Conservation (phyloP, 2,329 filamentous ascomycete genomes). For the Coniochaeta sp. region DNA sequence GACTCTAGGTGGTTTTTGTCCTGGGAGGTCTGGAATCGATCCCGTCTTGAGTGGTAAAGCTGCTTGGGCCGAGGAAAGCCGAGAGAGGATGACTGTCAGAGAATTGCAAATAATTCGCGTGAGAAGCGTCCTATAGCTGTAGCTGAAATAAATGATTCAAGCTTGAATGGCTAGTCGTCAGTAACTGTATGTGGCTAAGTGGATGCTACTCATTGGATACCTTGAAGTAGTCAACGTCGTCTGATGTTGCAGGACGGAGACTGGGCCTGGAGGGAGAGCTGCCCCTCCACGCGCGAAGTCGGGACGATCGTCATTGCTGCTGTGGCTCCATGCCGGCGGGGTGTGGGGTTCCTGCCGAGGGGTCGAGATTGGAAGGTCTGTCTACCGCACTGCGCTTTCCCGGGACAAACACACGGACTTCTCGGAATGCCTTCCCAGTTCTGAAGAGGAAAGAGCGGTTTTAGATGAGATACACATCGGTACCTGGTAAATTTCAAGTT, state of each 20-base stretch:
- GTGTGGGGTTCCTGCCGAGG: not conserved
- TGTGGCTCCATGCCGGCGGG: not conserved
- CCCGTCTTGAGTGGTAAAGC: not conserved
- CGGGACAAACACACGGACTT: not conserved
- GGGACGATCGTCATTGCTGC: not conserved
- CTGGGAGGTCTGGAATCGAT: not conserved
- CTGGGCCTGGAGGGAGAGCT: not conserved
- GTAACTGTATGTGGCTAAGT: not conserved
- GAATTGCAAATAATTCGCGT: not conserved
- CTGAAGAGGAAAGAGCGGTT: not conserved
- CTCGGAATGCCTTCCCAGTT: too few relatives aligned
- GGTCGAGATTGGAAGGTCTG: not conserved
- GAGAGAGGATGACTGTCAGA: not conserved
- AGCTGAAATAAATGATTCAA: not conserved
- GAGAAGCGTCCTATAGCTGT: not conserved
- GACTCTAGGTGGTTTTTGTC: not conserved
- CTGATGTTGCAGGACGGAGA: not conserved
- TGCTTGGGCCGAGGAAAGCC: not conserved
- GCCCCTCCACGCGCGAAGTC: not conserved
- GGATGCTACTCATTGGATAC: not conserved
- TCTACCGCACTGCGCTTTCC: not conserved
- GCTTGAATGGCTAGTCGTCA: not conserved
- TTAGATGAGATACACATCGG: too few relatives aligned
- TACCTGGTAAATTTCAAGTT: too few relatives aligned
- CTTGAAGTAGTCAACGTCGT: not conserved